Base-by-base conservation (phyloP, 2,329 filamentous ascomycete genomes). In the Cladophialophora carrionii region DNA sequence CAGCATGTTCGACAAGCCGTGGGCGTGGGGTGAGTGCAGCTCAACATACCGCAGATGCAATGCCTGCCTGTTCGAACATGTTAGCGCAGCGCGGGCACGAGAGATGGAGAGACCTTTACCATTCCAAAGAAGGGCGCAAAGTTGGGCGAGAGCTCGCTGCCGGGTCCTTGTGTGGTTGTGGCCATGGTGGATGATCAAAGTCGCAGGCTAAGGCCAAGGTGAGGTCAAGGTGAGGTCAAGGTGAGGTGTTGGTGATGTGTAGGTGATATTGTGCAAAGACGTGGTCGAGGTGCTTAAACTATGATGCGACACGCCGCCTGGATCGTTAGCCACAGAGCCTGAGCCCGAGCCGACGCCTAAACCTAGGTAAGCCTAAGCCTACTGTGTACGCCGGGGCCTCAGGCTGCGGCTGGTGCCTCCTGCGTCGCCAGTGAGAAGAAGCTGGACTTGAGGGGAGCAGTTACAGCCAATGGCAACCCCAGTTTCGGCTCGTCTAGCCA, bases 61-160 rank as follows among this genome's bases (percentile, higher is more conserved):
- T 79, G 63, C 81, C 81, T 66, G 79, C 80, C 81, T 83, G 64
- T 34, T 31, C 20, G 17, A 2, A 43, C 17, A 43, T 43, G 37
- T 43, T 43, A 43, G 37, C 37, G 7, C 17, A 7, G 37, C 37
- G 17, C 8, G 17, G 37, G n/a, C 17, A 43, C 3, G 8, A 17
- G 37, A 20, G 37, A 8, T n/a, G 17, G 37, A 43, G 37, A 43
- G 37, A 43, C 17, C 17, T 14, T 76, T 78, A 87, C 85, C 83
- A 89, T 88, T 76, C 87, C 87, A 74, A 89, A 82, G 80, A 89
- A 89, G 55, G 86, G 86, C 73, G 87, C 86, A 73, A 88, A 88
- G 77, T 84, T 85, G 70, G 87, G 87, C 63, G 85, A 78, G 67
- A 82, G 76, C 66, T 85, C 82, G 68, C 79, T 84, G 55, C 76